Conservation (phyloP, 208 protist species). For the Leishmania mexicana region DNA sequence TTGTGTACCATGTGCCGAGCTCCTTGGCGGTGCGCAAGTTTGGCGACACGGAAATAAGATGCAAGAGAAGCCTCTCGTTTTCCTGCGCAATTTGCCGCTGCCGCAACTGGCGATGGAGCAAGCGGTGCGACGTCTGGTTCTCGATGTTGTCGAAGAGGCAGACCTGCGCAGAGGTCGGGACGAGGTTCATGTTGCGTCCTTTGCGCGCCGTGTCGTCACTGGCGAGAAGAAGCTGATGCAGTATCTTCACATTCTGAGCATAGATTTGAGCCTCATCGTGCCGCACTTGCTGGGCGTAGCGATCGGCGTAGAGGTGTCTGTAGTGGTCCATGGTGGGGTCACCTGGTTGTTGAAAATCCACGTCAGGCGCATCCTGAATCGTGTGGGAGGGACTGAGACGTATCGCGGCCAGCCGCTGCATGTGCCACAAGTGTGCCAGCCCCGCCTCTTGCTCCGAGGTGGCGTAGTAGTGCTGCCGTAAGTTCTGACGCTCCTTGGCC, state of each 20-base stretch:
- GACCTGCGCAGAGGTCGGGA: slow-evolving; percentile 34
- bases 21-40: slow-evolving; percentile 36
- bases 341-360: slow-evolving; percentile 51
- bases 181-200: slow-evolving; percentile 49
- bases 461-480: slow-evolving; percentile 46
- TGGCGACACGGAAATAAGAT: slow-evolving; percentile 40
- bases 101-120: slow-evolving; percentile 21
- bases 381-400: slow-evolving; percentile 43
- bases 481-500: slow-evolving; percentile 40
- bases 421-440: slow-evolving; percentile 67
- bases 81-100: slow-evolving; percentile 21
- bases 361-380: slow-evolving; percentile 49
- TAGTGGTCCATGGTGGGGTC: slow-evolving; percentile 28
- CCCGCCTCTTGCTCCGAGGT: slow-evolving; percentile 50
- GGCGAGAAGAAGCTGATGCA: slow-evolving; percentile 42
- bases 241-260: slow-evolving; percentile 35
- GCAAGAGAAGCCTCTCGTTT: slow-evolving; percentile 41
- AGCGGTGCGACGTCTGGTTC: slow-evolving; percentile 42
- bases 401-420: slow-evolving; percentile 52
- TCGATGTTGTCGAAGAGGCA: slow-evolving; percentile 33
- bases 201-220: slow-evolving; percentile 34
- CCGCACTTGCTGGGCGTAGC: slow-evolving; percentile 41
- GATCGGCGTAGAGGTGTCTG: slow-evolving; percentile 27
- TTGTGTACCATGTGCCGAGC: slow-evolving; percentile 51
- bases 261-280: slow-evolving; percentile 45